A percentile compares a stretch with the other conserved stretches of the same genome.
Evolutionary conservation across 2,329 filamentous ascomycete species (phyloP).

Genomic region (Alternaria gansuensis): DNA sequence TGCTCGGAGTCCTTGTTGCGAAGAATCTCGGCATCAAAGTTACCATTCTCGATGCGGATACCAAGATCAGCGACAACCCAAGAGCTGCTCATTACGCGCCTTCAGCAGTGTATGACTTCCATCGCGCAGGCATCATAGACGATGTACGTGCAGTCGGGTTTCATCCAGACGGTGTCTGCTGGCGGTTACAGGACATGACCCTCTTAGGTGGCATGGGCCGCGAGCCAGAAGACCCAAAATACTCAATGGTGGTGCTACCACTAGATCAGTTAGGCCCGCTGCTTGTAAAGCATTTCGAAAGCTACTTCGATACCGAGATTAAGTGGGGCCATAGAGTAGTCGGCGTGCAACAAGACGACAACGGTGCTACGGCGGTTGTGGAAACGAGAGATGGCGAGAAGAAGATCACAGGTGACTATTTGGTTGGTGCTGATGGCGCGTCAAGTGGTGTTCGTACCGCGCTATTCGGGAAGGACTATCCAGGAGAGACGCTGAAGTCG

Average conservation of each 20-base stretch:
- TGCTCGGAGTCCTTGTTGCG: slow-evolving; percentile 60
- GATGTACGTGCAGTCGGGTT: slow-evolving; percentile 58
- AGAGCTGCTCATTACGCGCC: slow-evolving; percentile 70
- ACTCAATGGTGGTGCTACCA: slow-evolving; percentile 45
- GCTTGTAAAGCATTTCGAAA: slow-evolving; percentile 42
- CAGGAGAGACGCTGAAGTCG: slow-evolving; percentile 67
- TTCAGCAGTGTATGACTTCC: slow-evolving; percentile 66
- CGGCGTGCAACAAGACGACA: slow-evolving; percentile 44
- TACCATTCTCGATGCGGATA: slow-evolving; percentile 64
- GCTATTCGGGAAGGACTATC: slow-evolving; percentile 57
- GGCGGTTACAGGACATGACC: slow-evolving; percentile 53
- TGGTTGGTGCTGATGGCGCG: slow-evolving; percentile 50
- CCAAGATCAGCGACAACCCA: slow-evolving; percentile 66
- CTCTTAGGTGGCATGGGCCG: slow-evolving; percentile 45
- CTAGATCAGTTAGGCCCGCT: slow-evolving; percentile 44
- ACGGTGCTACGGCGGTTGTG: slow-evolving; percentile 40
- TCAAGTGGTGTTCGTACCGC: slow-evolving; percentile 45
- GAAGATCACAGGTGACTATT: slow-evolving; percentile 41
- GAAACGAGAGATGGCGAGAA: slow-evolving; percentile 38
- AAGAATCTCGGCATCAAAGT: slow-evolving; percentile 61
- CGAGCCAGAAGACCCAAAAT: slow-evolving; percentile 40
- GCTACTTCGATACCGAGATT: slow-evolving; percentile 39
- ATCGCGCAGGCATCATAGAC: slow-evolving; percentile 67
- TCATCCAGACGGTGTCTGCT: slow-evolving; percentile 55
- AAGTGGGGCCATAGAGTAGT: slow-evolving; percentile 47